A percentile compares a stretch with the other conserved stretches of the same genome.
Evolutionary conservation across 352 stramenopile species (phyloP).

Genomic region (Globisporangium splendens): DNA sequence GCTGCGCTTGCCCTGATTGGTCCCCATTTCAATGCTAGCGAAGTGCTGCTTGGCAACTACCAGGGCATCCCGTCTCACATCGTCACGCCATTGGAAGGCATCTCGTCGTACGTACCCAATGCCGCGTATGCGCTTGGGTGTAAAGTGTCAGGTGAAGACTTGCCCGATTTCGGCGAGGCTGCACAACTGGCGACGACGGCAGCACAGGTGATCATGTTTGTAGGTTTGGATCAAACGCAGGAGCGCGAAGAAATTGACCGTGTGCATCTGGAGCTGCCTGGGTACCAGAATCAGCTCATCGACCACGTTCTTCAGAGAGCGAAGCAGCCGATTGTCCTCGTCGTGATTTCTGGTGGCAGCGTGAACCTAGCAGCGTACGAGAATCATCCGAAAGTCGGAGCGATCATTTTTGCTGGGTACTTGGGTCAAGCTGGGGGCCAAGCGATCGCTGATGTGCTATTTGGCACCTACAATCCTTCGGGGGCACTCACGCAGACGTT

Average conservation of each 20-base stretch:
- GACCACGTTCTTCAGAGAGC: conserved; percentile 40
- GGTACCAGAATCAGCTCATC: conserved; percentile 62
- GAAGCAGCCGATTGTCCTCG: conserved; percentile 58
- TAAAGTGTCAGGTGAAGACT: conserved; percentile 46
- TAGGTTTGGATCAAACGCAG: conserved; percentile 63
- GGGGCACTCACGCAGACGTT: conserved; percentile 73
- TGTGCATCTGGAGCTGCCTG: conserved; percentile 50
- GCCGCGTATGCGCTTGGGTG: conserved; percentile 41
- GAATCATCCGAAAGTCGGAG: conserved; percentile 50
- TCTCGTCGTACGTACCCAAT: conserved; percentile 27
- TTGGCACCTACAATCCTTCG: conserved; percentile 65
- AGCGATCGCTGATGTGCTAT: conserved; percentile 74
- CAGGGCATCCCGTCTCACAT: conserved; percentile 58
- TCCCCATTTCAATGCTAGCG: conserved; percentile 65
- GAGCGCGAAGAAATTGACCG: conserved; percentile 74
- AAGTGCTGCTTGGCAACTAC: conserved; percentile 75
- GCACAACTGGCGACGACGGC: conserved; percentile 30
- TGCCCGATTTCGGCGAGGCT: conserved; percentile 49
- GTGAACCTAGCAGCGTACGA: conserved; percentile 69
- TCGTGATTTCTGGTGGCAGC: conserved; percentile 77
- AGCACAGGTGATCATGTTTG: conserved; percentile 50
- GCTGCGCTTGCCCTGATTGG: conserved; percentile 62
- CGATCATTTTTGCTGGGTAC: conserved; percentile 70
- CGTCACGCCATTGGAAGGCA: conserved; percentile 48
- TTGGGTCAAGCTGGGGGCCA: conserved; percentile 62